Conservation (phyloP, 306 rosid species). For the Citrullus amarus region DNA sequence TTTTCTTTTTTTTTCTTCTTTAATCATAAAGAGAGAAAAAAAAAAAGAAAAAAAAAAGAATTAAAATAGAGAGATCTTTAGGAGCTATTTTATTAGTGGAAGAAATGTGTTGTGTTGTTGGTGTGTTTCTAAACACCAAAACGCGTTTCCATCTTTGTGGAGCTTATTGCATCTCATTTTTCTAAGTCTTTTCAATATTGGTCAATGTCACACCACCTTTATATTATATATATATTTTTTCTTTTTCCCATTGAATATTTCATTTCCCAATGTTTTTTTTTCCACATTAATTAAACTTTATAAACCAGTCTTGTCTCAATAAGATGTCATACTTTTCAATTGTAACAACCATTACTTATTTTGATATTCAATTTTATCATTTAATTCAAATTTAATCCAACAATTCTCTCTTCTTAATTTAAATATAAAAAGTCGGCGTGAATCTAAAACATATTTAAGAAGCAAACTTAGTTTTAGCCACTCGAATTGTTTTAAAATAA, state of each 20-base stretch:
- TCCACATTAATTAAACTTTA: background rate
- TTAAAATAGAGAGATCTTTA: background rate
- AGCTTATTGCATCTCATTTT: background rate
- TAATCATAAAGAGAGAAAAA: no score
- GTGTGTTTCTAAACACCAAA: background rate
- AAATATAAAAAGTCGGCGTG: background rate
- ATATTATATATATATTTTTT: background rate
- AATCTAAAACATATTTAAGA: background rate
- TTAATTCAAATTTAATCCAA: background rate
- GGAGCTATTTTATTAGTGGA: constrained; percentile 7
- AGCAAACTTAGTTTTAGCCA: background rate
- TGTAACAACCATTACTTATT: background rate
- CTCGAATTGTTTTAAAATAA: background rate
- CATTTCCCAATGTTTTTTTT: background rate
- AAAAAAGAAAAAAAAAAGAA: background rate
- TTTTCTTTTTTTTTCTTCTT: no score
- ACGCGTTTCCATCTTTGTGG: constrained; percentile 7
- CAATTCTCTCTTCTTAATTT: background rate
- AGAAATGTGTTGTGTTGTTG: background rate
- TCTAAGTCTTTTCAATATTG: background rate
- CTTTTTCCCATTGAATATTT: background rate
- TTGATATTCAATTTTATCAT: background rate
- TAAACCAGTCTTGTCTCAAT: background rate
- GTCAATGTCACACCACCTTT: background rate
- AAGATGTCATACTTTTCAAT: background rate